Conservation (phyloP, 257 asterid species). For the Lycium ferocissimum region DNA sequence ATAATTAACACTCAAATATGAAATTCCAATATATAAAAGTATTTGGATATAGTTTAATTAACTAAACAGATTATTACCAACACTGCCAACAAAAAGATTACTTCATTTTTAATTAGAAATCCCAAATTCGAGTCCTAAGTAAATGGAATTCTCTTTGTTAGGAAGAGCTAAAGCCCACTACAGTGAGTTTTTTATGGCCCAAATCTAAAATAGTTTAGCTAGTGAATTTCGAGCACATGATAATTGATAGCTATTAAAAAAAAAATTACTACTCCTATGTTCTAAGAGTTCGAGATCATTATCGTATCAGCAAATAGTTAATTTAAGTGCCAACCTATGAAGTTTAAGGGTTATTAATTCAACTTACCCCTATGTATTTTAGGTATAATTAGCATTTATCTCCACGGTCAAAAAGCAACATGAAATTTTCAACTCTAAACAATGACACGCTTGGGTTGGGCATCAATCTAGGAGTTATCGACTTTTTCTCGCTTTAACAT, state of each 20-base stretch:
- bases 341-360: not conserved
- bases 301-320: not conserved
- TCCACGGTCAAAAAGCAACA: not conserved
- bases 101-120: too few relatives aligned
- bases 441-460: not conserved
- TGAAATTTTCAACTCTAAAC: not conserved
- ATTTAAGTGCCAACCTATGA: not conserved
- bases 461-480: not conserved
- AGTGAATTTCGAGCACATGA: too few relatives aligned
- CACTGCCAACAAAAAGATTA: not conserved
- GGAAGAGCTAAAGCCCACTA: too few relatives aligned
- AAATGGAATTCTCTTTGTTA: too few relatives aligned
- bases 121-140: too few relatives aligned
- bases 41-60: not conserved
- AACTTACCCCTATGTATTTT: too few relatives aligned
- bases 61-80: not conserved
- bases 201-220: too few relatives aligned
- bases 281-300: too few relatives aligned
- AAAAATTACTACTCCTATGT: too few relatives aligned
- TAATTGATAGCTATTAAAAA: too few relatives aligned
- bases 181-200: too few relatives aligned
- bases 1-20: not conserved
- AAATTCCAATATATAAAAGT: not conserved
- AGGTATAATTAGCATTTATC: not conserved
- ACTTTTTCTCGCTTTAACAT: not conserved